Evolutionary conservation across 2,329 filamentous ascomycete genomes (phyloP).

Genomic region (Sclerotinia subarctica): DNA sequence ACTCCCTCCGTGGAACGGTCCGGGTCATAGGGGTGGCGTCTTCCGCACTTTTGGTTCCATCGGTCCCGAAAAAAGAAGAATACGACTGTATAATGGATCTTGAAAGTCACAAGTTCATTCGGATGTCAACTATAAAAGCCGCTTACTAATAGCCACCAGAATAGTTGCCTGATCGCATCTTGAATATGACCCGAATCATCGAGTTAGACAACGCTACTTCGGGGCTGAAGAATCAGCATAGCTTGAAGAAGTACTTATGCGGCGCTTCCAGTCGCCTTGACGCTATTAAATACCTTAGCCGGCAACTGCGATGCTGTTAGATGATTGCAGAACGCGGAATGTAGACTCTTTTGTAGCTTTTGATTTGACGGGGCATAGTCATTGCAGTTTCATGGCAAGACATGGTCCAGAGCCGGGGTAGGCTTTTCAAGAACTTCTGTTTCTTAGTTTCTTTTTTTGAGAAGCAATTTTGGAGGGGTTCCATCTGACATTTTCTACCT

Average conservation of each 20-base stretch:
- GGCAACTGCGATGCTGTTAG: neutral
- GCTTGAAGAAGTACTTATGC: neutral
- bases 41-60: neutral
- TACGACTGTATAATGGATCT: neutral
- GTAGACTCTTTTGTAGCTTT: neutral
- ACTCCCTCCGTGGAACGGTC: neutral
- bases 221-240: neutral
- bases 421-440: neutral
- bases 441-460: neutral
- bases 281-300: neutral
- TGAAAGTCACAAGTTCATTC: neutral
- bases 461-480: neutral
- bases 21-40: neutral
- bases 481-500: neutral
- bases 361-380: neutral
- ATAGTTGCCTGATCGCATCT: neutral
- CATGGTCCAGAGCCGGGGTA: neutral
- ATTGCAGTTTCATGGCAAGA: neutral
- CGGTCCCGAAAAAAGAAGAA: neutral
- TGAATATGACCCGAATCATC: neutral
- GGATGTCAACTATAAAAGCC: neutral
- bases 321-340: neutral
- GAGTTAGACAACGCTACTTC: neutral
- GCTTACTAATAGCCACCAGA: neutral
- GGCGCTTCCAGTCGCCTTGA: neutral